Base-by-base conservation (phyloP, 1,284 basidiomycete species). In the Pholiota adiposa region DNA sequence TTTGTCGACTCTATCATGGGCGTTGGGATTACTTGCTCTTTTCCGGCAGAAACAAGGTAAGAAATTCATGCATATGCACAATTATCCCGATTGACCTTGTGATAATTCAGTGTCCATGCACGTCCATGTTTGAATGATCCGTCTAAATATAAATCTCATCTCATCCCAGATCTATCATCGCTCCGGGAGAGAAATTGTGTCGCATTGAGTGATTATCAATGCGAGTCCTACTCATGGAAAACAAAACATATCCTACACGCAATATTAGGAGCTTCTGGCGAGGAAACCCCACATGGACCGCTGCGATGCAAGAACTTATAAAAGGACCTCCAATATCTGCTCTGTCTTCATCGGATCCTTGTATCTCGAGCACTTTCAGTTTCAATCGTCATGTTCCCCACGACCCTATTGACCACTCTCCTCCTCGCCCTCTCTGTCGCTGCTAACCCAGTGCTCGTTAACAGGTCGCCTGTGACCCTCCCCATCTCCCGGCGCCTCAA, bases 401-500 rank as follows among this genome's bases (percentile, higher is more conserved):
- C 62, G 34, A 74, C 75, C 54, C 62, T 82, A n/a, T 71, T 83
- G 56, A 74, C 77, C 51, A 70, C 75, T 43, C 70, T 83, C 51
- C 71, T 85, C 51, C 78, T 83, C 33, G 71, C 83, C 44, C 61
- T 75, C 46, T 62, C 72, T n/a, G 81, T 83, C 33, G 74, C 73
- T 48, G 81, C 81, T 51, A 78, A 77, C 51, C 81, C 83, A 0
- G 68, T 82, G 50, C 71, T 80, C 36, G 68, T 82, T 40, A 73
- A 75, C 54, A 68, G 76, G 52, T 69, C 76, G 16, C 71, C 66
- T 12, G 71, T 86, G 52, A 79, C 76, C 4, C 68, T 87, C 9
- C 74, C 82, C 14, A 66, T 88, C 49, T 77, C 83, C 19, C 79
- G 80, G 66, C 73, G 75, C 56, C 67, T 86, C 66, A 86, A 86